Evolutionary conservation across 1,139 yeast species (phyloP).

Genomic region (Kurtzmaniella quercitrusa): DNA sequence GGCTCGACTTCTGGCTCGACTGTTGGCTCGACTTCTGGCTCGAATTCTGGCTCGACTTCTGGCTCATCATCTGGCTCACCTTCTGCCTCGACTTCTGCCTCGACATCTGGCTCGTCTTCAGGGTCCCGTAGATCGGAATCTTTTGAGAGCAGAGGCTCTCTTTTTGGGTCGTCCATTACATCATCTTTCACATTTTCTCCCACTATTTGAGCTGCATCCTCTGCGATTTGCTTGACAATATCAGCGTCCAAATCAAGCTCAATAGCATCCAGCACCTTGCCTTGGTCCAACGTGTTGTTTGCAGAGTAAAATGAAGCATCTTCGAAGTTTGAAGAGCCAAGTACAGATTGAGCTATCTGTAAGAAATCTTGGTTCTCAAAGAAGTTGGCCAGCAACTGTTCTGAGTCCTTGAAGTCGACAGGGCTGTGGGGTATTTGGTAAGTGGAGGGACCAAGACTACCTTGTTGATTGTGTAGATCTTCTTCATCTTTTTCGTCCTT

Average conservation of each 20-base stretch:
- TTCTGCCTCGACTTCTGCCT: background rate
- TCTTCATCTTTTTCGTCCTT: background rate
- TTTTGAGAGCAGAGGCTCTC: no score
- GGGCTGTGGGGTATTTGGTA: background rate
- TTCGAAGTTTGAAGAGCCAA: background rate
- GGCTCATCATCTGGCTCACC: background rate
- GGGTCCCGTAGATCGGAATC: no score
- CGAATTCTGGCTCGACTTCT: background rate
- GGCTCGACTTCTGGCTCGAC: background rate
- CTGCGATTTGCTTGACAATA: background rate
- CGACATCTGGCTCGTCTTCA: background rate
- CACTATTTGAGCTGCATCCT: background rate
- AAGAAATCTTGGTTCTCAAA: background rate
- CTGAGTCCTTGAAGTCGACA: background rate
- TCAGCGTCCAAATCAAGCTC: background rate
- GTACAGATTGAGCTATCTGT: conserved; percentile 1
- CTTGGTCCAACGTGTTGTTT: background rate
- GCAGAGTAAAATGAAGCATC: background rate
- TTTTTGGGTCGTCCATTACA: background rate
- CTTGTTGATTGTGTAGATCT: background rate
- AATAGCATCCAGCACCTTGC: background rate
- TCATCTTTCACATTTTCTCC: background rate
- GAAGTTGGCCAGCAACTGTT: conserved; percentile 1
- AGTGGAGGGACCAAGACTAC: background rate
- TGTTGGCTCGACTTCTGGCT: background rate